A percentile compares a stretch with the other conserved stretches of the same genome.
These are phyloP conservation scores for Cyphellophora attinorum DNA, from an alignment of 2,329 filamentous ascomycete species.

Conservation along the genomic window DNA sequence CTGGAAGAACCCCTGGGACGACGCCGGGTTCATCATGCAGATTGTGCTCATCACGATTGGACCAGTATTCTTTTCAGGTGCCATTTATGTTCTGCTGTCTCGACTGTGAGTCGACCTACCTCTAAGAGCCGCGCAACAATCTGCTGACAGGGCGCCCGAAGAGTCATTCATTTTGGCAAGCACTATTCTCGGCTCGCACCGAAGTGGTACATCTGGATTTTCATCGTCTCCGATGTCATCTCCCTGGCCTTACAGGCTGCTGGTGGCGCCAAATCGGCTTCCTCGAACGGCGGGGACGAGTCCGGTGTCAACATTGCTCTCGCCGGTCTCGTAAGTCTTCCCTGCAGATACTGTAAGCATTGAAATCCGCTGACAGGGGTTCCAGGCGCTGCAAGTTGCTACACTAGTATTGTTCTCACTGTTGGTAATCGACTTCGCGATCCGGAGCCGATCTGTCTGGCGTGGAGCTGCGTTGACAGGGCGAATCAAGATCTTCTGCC, in stretches of 20 bases:
- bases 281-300: slow-evolving; percentile 13
- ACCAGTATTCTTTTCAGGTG: slow-evolving; percentile 50
- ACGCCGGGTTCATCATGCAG: slow-evolving; percentile 55
- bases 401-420: slow-evolving; percentile 26
- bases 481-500: slow-evolving; percentile 46
- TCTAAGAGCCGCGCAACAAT: too few species aligned
- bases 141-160: too few species aligned
- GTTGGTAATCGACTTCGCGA: slow-evolving; percentile 21
- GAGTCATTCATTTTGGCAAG: slow-evolving; percentile 28
- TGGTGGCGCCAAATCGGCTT: slow-evolving; percentile 28
- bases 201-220: slow-evolving; percentile 26
- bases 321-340: too few species aligned
- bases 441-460: slow-evolving; percentile 12
- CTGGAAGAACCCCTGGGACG: slow-evolving; percentile 48
- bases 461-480: slow-evolving; percentile 18
- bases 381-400: slow-evolving; percentile 31
- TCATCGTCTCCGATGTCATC: slow-evolving; percentile 32
- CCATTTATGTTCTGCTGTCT: slow-evolving; percentile 55
- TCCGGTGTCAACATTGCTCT: slow-evolving; percentile 30
- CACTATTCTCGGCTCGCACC: slow-evolving; percentile 32
- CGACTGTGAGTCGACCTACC: too few species aligned
- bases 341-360: too few species aligned
- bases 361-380: too few species aligned
- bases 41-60: slow-evolving; percentile 52
- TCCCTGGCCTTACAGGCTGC: slow-evolving; percentile 32